Evolutionary conservation across 2,329 filamentous ascomycete genomes (phyloP).

Genomic region (Colletotrichum karsti): DNA sequence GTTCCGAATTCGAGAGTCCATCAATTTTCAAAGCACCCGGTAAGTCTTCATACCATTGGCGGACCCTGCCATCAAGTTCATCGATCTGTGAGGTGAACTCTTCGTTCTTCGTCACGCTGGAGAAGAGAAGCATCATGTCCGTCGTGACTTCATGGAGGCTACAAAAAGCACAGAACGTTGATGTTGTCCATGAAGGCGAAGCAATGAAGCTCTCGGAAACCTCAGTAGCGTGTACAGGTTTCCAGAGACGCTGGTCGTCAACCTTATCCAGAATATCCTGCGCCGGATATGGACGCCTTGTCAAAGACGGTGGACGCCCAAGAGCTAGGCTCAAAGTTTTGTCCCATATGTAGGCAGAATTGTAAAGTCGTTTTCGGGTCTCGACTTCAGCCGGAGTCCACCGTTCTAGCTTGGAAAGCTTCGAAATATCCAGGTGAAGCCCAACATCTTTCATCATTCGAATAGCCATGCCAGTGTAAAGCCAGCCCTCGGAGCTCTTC

Average conservation of each 20-base stretch:
- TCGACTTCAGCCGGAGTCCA: slow-evolving; percentile 33
- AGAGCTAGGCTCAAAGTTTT: slow-evolving; percentile 33
- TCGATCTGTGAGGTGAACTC: slow-evolving; percentile 10
- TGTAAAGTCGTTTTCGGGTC: slow-evolving; percentile 31
- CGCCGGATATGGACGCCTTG: slow-evolving; percentile 14
- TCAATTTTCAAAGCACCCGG: slow-evolving; percentile 8
- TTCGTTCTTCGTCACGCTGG: background rate
- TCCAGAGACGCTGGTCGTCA: slow-evolving; percentile 26
- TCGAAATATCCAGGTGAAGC: slow-evolving; percentile 30
- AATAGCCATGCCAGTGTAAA: slow-evolving; percentile 33
- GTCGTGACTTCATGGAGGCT: slow-evolving; percentile 30
- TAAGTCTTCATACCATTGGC: slow-evolving; percentile 15
- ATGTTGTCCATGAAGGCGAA: background rate
- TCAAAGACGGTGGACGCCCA: slow-evolving; percentile 25
- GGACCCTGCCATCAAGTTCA: slow-evolving; percentile 9
- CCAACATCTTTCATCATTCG: slow-evolving; percentile 33
- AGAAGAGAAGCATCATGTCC: slow-evolving; percentile 31
- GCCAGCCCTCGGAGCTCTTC: slow-evolving; percentile 32
- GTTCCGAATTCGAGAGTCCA: background rate
- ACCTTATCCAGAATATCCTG: slow-evolving; percentile 29
- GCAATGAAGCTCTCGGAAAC: slow-evolving; percentile 3
- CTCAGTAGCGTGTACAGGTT: slow-evolving; percentile 23
- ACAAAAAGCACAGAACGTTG: slow-evolving; percentile 29
- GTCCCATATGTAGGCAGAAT: slow-evolving; percentile 33
- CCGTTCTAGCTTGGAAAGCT: slow-evolving; percentile 22